Conservation (phyloP, 2,329 filamentous ascomycete genomes). For the Monilinia polystroma region DNA sequence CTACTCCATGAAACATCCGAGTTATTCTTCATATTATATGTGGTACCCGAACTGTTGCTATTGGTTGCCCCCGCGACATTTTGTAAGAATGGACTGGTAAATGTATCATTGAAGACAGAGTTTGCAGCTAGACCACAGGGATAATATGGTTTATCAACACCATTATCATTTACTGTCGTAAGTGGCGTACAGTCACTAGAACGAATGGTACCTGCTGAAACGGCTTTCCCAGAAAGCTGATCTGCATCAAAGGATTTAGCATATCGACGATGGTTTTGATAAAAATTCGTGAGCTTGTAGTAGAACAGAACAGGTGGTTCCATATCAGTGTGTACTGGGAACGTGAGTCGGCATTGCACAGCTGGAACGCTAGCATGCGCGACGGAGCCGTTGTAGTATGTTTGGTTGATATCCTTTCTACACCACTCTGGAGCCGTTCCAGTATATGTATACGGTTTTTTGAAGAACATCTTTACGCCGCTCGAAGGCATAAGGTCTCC, state of each 20-base stretch:
- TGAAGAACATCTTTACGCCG: constrained; percentile 53
- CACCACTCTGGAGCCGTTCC: constrained; percentile 28
- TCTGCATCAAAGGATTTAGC: constrained; percentile 83
- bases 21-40: constrained; percentile 72
- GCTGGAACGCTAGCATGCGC: constrained; percentile 40
- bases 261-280: constrained; percentile 97
- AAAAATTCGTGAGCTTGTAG: constrained; percentile 96
- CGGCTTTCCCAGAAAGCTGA: constrained; percentile 74
- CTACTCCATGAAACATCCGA: constrained; percentile 80
- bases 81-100: constrained; percentile 59
- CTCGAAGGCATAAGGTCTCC: constrained; percentile 6
- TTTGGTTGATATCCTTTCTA: constrained; percentile 43
- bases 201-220: constrained; percentile 59
- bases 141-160: constrained; percentile 70
- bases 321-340: constrained; percentile 77
- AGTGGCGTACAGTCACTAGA: constrained; percentile 75
- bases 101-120: constrained; percentile 94
- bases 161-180: constrained; percentile 49
- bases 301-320: constrained; percentile 84
- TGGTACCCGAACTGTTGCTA: constrained; percentile 15
- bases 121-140: constrained; percentile 96
- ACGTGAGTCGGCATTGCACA: constrained; percentile 67
- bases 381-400: constrained; percentile 40
- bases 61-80: constrained; percentile 42
- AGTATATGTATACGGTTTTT: constrained; percentile 45